Evolutionary conservation across 2,329 filamentous ascomycete genomes (phyloP), one percentile per base, ranked within the genome.

Genomic region (Dothideomycetes sp.): DNA sequence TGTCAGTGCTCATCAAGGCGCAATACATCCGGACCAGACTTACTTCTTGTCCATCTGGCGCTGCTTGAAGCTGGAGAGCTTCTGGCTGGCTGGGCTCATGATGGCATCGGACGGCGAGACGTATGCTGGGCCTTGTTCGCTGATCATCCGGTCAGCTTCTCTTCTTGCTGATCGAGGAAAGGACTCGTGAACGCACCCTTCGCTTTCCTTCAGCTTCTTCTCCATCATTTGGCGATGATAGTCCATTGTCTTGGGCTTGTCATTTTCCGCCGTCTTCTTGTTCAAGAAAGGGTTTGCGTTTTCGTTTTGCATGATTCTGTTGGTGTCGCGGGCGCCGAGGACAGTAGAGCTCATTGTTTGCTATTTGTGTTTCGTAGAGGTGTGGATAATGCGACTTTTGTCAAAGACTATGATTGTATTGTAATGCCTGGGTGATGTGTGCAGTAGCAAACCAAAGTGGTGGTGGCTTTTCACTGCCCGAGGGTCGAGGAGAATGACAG

Each of bases 71-170:
- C 81, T 80, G 47, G 73, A 81, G 52, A 91, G 74, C 72, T 91
- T 91, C 60, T 83, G 80, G 14, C 80, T 83, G 62, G 84, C 87
- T 27, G 85, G 85, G 52, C 81, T 87, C 79, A 87, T 84, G 68
- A 93, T 88, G 63, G 77, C 79, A 62, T 93, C 85, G n/a, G 83
- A 88, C 3, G 85, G 85, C 14, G 82, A 88, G 58, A 88, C 69
- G 63, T 88, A 89, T 49, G 72, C 66, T 51, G 69, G 65, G 27
- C 31, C 37, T n/a, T 19, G 10, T 30, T 43, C 29, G 40, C 38
- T 45, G 32, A 16, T 35, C 5, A 31, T 4, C 12, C 9, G 22
- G 32, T 40, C 3, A 40, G 38, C 31, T 31, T 9, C 15, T 38
- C 19, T 24, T 16, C n/a, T 22, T n/a, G n/a, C n/a, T n/a, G n/a